Conservation (phyloP, 1,139 yeast species). For the Protomyces lactucae-debilis region DNA sequence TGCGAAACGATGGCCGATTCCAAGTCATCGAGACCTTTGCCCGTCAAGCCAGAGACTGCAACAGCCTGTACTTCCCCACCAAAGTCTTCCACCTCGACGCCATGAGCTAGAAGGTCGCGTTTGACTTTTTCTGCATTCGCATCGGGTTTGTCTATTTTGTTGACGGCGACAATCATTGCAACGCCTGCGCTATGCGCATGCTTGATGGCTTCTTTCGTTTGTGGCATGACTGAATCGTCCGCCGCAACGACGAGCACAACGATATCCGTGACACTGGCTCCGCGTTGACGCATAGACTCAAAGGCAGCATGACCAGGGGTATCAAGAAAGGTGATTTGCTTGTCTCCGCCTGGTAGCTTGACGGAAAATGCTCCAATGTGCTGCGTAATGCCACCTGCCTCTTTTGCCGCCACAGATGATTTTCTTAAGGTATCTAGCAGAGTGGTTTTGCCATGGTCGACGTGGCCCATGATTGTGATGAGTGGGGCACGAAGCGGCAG, state of each 20-base stretch:
- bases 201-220: constrained; percentile 89
- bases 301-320: constrained; percentile 99
- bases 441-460: constrained; percentile 97
- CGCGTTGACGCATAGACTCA: constrained; percentile 91
- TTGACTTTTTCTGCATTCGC: constrained; percentile 68
- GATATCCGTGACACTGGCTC: constrained; percentile 90
- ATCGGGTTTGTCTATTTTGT: constrained; percentile 82
- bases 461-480: constrained; percentile 98
- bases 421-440: constrained; percentile 79
- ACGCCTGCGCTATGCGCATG: constrained; percentile 84
- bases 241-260: constrained; percentile 94
- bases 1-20: constrained; percentile 85
- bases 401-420: constrained; percentile 74
- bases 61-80: constrained; percentile 96
- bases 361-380: constrained; percentile 97
- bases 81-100: constrained; percentile 79
- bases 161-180: constrained; percentile 84
- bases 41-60: constrained; percentile 80
- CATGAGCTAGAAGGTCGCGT: constrained; percentile 70
- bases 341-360: constrained; percentile 58
- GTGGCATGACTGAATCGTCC: constrained; percentile 97
- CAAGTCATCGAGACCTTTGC: constrained; percentile 75
- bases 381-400: constrained; percentile 96
- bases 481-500: constrained; percentile 79
- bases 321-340: constrained; percentile 79